phyloP scores from a whole-genome alignment of 2,329 filamentous ascomycete species.

The Alternaria tenuissima region DNA sequence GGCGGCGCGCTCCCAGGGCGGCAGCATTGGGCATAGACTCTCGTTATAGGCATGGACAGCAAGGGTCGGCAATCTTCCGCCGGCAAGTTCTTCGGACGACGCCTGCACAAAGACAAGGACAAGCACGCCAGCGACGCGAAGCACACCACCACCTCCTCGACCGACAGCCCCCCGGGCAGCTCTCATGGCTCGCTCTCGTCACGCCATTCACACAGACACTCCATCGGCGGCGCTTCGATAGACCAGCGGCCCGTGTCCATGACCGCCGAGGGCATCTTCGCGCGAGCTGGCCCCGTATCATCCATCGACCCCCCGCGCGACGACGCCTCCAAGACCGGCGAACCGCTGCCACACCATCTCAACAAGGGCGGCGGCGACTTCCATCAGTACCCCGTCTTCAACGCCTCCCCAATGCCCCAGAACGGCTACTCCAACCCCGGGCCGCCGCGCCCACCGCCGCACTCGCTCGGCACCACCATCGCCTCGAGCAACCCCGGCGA shows the following conservation, averaged over 20 bases:
- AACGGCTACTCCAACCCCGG: slow-evolving; percentile 60
- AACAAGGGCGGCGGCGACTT: slow-evolving; percentile 81
- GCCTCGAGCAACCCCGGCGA: slow-evolving; percentile 75
- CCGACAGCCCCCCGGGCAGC: slow-evolving; percentile 69
- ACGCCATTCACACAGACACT: slow-evolving; percentile 66
- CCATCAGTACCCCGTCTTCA: slow-evolving; percentile 85
- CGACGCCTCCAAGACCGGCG: slow-evolving; percentile 73
- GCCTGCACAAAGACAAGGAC: slow-evolving; percentile 74
- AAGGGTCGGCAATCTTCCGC: slow-evolving; percentile 84
- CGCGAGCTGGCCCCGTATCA: slow-evolving; percentile 82
- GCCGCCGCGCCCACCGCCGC: slow-evolving; percentile 68
- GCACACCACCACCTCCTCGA: slow-evolving; percentile 63
- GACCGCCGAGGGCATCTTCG: slow-evolving; percentile 71
- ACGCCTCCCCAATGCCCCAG: slow-evolving; percentile 61
- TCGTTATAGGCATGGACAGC: slow-evolving; percentile 62
- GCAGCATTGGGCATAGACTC: slow-evolving; percentile 23
- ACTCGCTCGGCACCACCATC: slow-evolving; percentile 64
- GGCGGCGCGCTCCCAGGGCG: slow-evolving; percentile 18
- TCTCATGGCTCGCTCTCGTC: slow-evolving; percentile 73
- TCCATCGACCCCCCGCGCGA: slow-evolving; percentile 84
- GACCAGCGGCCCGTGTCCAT: slow-evolving; percentile 69
- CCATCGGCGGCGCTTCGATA: slow-evolving; percentile 64
- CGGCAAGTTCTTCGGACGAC: slow-evolving; percentile 86
- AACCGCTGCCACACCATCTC: slow-evolving; percentile 82
- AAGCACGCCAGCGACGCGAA: slow-evolving; percentile 21